These are phyloP conservation scores for Limtongia smithiae DNA, from an alignment of 805 yeast genomes.

Conservation along the genomic window DNA sequence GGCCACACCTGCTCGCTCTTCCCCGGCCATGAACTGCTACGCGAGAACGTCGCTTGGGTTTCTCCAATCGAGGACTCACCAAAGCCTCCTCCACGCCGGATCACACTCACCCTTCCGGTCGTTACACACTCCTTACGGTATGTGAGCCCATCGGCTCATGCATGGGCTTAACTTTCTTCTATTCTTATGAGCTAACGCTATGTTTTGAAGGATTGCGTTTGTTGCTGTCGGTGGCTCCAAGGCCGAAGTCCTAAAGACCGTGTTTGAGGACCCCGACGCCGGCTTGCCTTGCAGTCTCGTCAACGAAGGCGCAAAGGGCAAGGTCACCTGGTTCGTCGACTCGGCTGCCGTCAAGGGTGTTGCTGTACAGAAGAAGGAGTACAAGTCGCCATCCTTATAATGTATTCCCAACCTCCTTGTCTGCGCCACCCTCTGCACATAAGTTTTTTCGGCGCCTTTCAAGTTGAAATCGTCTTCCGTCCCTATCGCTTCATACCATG, in stretches of 20 bases:
- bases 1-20: conserved; percentile 97
- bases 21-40: conserved; percentile 82
- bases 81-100: conserved; percentile 77
- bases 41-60: conserved; percentile 93
- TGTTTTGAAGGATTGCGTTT: conserved; percentile 61
- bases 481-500: no score
- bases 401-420: no score
- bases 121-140: conserved; percentile 67
- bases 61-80: conserved; percentile 92
- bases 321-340: conserved; percentile 96
- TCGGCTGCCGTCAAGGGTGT: conserved; percentile 42
- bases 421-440: no score
- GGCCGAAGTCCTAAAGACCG: conserved; percentile 84
- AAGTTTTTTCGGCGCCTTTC: no score
- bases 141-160: no score
- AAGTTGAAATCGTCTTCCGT: no score
- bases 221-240: conserved; percentile 96
- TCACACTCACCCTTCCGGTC: conserved; percentile 89
- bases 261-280: conserved; percentile 95
- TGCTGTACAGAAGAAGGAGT: conserved; percentile 27
- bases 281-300: conserved; percentile 92
- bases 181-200: neutral
- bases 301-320: conserved; percentile 94
- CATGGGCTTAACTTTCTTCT: no score
- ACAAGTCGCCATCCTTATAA: conserved; percentile 27